Percentiles rank a stretch among this genome's conserved stretches.
phyloP scores from a whole-genome alignment of 805 yeast genomes.

The Hanseniaspora occidentalis region DNA sequence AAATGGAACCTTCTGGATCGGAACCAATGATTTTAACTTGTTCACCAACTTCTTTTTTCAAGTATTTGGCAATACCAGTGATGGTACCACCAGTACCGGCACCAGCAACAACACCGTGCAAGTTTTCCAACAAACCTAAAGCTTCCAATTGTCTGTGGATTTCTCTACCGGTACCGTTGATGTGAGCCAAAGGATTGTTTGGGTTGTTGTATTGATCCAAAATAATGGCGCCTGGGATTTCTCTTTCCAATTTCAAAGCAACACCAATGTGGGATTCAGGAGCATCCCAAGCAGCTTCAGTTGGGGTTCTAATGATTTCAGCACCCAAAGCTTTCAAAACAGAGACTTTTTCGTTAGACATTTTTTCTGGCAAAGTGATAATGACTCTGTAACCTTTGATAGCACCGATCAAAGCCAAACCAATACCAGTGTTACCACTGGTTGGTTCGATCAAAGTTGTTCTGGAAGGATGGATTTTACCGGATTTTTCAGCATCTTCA shows the following conservation, averaged over 20 bases:
- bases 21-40: constrained; percentile 60
- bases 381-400: constrained; percentile 78
- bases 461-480: constrained; percentile 67
- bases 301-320: constrained; percentile 82
- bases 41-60: constrained; percentile 53
- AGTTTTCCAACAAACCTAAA: constrained; percentile 33
- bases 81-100: constrained; percentile 94
- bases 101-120: constrained; percentile 73
- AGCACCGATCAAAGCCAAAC: constrained; percentile 77
- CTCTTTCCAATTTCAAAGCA: constrained; percentile 65
- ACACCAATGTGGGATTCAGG: constrained; percentile 89
- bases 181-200: constrained; percentile 76
- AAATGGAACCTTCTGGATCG: constrained; percentile 78
- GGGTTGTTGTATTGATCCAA: constrained; percentile 72
- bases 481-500: constrained; percentile 68
- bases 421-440: constrained; percentile 87
- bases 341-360: constrained; percentile 83
- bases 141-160: constrained; percentile 64
- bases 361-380: constrained; percentile 81
- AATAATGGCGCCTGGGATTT: constrained; percentile 74
- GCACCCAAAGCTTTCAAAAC: constrained; percentile 85
- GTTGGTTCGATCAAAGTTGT: constrained; percentile 80
- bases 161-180: constrained; percentile 73
- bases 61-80: constrained; percentile 64
- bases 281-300: constrained; percentile 87